Conservation (phyloP, 495 filamentous ascomycete genomes). For the Eremomyces bilateralis region DNA sequence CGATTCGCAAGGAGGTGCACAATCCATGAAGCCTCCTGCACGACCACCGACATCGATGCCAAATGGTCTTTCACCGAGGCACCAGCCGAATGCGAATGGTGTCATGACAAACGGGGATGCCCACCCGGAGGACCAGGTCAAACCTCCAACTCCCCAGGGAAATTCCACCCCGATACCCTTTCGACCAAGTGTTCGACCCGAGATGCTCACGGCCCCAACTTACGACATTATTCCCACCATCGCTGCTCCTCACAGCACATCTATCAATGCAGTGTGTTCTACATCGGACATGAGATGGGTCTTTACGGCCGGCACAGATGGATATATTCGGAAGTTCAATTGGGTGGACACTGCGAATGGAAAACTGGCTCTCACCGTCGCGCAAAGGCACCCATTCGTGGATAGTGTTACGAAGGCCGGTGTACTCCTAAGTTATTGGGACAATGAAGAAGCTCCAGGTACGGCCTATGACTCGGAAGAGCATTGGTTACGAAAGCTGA, state of each 20-base stretch:
- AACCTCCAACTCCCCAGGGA: too few relatives aligned
- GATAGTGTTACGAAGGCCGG: constrained; percentile 92
- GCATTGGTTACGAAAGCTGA: too few relatives aligned
- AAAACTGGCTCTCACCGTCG: constrained; percentile 81
- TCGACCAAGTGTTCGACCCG: constrained; percentile 52
- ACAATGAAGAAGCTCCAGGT: constrained; percentile 40
- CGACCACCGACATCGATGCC: constrained; percentile 29
- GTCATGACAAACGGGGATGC: too few relatives aligned
- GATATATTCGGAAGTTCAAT: constrained; percentile 89
- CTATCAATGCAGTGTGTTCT: constrained; percentile 76
- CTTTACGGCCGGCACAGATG: constrained; percentile 81
- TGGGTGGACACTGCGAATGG: constrained; percentile 89
- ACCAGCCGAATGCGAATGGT: too few relatives aligned
- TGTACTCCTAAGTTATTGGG: constrained; percentile 88
- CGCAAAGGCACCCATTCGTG: constrained; percentile 90
- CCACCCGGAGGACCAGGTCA: too few relatives aligned
- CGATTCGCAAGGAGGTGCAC: constrained; percentile 20
- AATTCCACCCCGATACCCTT: too few relatives aligned
- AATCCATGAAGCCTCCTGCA: too few relatives aligned
- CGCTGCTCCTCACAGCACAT: constrained; percentile 85
- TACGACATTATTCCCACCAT: constrained; percentile 98
- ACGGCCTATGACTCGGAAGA: background rate
- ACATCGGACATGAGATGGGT: constrained; percentile 94
- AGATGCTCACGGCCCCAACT: constrained; percentile 55
- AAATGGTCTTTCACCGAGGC: constrained; percentile 18